A percentile compares a stretch with the other conserved stretches of the same genome.
Evolutionary conservation across 805 yeast species (phyloP).

Genomic region (Spathaspora girioi): DNA sequence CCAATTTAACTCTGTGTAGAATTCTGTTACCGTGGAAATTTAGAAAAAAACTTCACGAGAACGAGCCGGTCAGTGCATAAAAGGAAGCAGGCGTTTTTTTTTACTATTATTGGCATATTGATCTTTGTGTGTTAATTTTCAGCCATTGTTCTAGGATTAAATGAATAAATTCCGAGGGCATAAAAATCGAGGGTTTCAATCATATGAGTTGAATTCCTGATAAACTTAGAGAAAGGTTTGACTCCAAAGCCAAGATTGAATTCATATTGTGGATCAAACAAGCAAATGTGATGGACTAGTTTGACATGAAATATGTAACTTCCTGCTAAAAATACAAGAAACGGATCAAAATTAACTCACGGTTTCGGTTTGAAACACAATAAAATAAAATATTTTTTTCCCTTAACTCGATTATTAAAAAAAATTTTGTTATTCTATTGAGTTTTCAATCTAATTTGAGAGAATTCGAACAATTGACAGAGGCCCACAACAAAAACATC

Average conservation of each 20-base stretch:
- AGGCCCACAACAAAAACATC: neutral
- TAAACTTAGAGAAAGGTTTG: neutral
- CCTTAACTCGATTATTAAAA: neutral
- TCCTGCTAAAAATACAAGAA: neutral
- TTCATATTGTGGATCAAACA: too few species aligned
- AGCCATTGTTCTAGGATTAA: neutral
- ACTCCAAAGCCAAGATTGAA: neutral
- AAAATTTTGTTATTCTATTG: neutral
- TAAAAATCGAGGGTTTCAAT: neutral
- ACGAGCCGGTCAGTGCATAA: too few species aligned
- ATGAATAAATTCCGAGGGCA: neutral
- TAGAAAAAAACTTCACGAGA: too few species aligned
- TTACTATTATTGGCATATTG: neutral
- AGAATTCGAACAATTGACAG: neutral
- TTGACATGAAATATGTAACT: neutral
- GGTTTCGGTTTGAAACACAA: neutral
- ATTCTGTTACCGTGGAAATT: too few species aligned
- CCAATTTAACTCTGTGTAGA: too few species aligned
- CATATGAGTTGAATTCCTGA: neutral
- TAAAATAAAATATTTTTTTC: neutral
- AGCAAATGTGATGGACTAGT: too few species aligned
- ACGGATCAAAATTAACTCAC: neutral
- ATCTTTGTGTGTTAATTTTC: neutral
- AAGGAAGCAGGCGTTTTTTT: too few species aligned
- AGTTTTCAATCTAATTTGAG: neutral